Conservation (phyloP, 495 filamentous ascomycete genomes). For the Penicillium cosmopolitanum region DNA sequence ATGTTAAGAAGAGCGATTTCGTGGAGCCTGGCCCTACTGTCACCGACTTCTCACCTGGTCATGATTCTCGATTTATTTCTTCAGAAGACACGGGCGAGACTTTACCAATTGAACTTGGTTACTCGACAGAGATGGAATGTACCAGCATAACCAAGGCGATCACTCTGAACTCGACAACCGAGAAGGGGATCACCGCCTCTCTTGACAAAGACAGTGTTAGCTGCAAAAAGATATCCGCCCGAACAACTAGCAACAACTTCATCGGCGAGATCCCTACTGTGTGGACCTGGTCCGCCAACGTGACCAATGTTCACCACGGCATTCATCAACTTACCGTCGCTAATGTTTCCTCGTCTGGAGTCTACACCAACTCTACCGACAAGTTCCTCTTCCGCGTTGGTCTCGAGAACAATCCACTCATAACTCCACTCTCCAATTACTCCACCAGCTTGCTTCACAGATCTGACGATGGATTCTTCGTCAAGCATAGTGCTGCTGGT, state of each 20-base stretch:
- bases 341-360: constrained; percentile 40
- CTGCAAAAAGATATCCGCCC: constrained; percentile 24
- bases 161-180: constrained; percentile 48
- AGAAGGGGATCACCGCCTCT: constrained; percentile 25
- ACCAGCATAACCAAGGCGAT: constrained; percentile 46
- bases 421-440: constrained; percentile 61
- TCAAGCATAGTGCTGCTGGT: constrained; percentile 60
- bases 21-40: constrained; percentile 56
- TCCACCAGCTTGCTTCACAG: constrained; percentile 49
- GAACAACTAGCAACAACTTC: constrained; percentile 18
- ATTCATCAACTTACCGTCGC: constrained; percentile 49
- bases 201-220: constrained; percentile 32
- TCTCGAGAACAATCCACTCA: constrained; percentile 50
- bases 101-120: constrained; percentile 21
- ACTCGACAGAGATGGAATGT: constrained; percentile 61
- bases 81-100: constrained; percentile 24
- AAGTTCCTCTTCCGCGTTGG: constrained; percentile 52
- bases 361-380: constrained; percentile 46
- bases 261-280: constrained; percentile 34
- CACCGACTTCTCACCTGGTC: constrained; percentile 61
- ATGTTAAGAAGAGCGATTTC: constrained; percentile 51
- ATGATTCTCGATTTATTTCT: constrained; percentile 58
- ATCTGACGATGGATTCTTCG: constrained; percentile 36
- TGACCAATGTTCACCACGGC: constrained; percentile 51
- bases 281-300: constrained; percentile 44